These are phyloP conservation scores for Arthroderma uncinatum DNA, from an alignment of 2,329 filamentous ascomycete genomes.

Conservation along the genomic window DNA sequence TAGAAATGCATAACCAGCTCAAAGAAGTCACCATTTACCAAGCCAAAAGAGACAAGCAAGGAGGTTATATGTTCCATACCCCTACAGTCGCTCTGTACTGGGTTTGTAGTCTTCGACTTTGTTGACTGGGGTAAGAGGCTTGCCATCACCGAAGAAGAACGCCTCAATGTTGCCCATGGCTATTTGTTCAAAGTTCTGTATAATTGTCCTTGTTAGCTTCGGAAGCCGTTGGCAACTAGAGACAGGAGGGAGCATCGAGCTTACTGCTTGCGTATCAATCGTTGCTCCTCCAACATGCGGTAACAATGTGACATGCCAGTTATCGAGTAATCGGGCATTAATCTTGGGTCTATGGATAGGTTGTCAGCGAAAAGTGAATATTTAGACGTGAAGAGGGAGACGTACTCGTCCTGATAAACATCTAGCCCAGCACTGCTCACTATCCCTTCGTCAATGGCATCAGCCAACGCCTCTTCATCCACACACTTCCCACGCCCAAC, in stretches of 20 bases:
- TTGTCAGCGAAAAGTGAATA: not conserved
- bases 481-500: conserved; percentile 64
- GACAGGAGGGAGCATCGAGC: not conserved
- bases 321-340: conserved; percentile 14
- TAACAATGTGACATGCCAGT: conserved; percentile 15
- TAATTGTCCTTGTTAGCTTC: not conserved
- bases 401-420: conserved; percentile 59
- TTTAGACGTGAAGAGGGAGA: not conserved
- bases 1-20: no score
- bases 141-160: conserved; percentile 15
- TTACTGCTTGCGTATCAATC: conserved; percentile 12
- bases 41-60: no score
- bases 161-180: conserved; percentile 16
- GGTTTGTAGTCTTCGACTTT: no score
- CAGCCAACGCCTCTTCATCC: conserved; percentile 61
- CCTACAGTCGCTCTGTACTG: no score
- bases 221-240: not conserved
- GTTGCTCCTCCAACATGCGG: conserved; percentile 15
- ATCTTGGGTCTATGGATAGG: conserved; percentile 9
- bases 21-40: no score
- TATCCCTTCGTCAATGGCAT: conserved; percentile 52
- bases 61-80: no score
- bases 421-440: conserved; percentile 60
- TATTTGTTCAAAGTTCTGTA: conserved; percentile 16
- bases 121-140: conserved; percentile 16